Base-by-base conservation (phyloP, 1,284 basidiomycete genomes). In the Ceratobasidium sp. region DNA sequence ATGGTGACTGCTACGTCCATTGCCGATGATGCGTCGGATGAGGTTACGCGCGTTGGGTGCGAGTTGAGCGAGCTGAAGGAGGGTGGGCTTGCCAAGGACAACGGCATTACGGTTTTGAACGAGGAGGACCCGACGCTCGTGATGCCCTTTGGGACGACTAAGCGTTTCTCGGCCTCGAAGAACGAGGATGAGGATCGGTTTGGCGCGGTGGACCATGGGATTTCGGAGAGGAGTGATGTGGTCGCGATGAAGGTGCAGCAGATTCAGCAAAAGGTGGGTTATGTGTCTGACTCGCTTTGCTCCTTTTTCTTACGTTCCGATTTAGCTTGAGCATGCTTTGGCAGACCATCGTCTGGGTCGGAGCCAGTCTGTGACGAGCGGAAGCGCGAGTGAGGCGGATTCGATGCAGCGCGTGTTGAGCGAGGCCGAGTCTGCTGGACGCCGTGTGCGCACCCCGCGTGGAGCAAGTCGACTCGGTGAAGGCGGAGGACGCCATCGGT, bases 231-330 rank as follows among this genome's bases (percentile, higher is more conserved):
- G 80, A 94, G 91, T 77, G 92, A 94, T 77, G 89, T 87, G 77
- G 94, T 94, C 75, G 90, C 92, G 41, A 88, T 91, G 80, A 94
- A 93, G 80, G 90, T 94, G 44, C 78, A 91, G 63, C 88, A 92
- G 80, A 94, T 94, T 75, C 92, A 94, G 80, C 88, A 91, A 77
- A 94, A 93, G 86, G 91, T 92, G 58, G 18, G 77, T 74, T 2
- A 47, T 9, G 23, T 44, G 81, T 78, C 70, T 71, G 18, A 73
- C 38, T 63, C 50, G 54, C 23, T 16, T 47, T 38, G 55, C n/a
- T 38, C 43, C 41, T 38, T 38, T 38, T 38, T 38, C 35, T 54
- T 76, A 54, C 78, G 50, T 49, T 46, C 50, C 23, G 41, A 55
- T 62, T 16, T 75, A 94, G 92, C 83, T 94, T 63, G 92, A 93